Evolutionary conservation across 768 basidiomycete genomes (phyloP).

Genomic region (Rhodotorula graminis): DNA sequence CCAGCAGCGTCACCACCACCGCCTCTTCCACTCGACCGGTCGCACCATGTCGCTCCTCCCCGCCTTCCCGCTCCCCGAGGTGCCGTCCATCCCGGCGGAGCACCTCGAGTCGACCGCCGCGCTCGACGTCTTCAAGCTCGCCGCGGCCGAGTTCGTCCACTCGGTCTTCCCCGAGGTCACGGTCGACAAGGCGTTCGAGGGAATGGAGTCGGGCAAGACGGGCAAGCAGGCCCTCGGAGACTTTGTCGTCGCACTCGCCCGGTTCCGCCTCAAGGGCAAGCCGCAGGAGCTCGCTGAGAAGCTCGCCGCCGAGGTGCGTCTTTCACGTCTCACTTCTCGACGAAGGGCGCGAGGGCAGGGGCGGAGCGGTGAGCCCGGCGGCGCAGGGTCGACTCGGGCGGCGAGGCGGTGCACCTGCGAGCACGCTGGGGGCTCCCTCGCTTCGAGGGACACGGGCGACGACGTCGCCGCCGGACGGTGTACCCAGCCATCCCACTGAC

Average conservation of each 20-base stretch:
- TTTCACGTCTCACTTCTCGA: not conserved
- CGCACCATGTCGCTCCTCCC: constrained; percentile 20
- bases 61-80: constrained; percentile 16
- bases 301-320: constrained; percentile 68
- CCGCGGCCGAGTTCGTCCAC: constrained; percentile 69
- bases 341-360: too few relatives aligned
- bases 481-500: not conserved
- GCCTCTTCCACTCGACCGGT: not conserved
- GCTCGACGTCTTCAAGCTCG: constrained; percentile 72
- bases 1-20: too few relatives aligned
- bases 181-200: constrained; percentile 71
- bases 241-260: constrained; percentile 84
- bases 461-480: too few relatives aligned
- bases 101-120: constrained; percentile 57
- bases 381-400: too few relatives aligned
- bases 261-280: constrained; percentile 80
- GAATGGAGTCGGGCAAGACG: constrained; percentile 86
- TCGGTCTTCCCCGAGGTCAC: constrained; percentile 38
- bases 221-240: constrained; percentile 60
- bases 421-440: too few relatives aligned
- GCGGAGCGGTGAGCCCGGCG: too few relatives aligned
- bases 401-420: too few relatives aligned
- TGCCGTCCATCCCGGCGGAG: constrained; percentile 9
- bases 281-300: constrained; percentile 69
- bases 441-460: too few relatives aligned